Conservation (phyloP, 768 basidiomycete genomes). For the Paxillus involutus region DNA sequence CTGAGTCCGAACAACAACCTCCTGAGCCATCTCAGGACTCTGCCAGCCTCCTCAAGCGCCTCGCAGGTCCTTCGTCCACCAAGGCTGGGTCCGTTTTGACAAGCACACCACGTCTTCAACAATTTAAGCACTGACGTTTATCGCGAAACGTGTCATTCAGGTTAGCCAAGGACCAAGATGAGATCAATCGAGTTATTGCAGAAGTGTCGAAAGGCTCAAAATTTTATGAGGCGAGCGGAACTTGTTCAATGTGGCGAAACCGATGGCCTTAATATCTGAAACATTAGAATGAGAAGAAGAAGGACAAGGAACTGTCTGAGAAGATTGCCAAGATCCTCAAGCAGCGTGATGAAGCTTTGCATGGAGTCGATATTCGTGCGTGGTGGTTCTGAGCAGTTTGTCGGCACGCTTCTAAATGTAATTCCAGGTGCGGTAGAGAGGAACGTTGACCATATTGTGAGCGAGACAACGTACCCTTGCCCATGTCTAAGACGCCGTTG, state of each 20-base stretch:
- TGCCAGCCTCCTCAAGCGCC: constrained; percentile 69
- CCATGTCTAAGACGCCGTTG: not conserved
- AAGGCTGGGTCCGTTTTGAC: constrained; percentile 74
- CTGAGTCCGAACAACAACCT: constrained; percentile 17
- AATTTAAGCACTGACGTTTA: constrained; percentile 9
- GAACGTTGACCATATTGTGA: constrained; percentile 68
- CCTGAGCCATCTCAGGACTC: constrained; percentile 56
- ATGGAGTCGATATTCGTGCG: constrained; percentile 57
- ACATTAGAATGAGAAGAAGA: constrained; percentile 81
- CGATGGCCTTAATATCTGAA: constrained; percentile 1
- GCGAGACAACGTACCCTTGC: constrained; percentile 20
- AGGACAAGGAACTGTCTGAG: constrained; percentile 81
- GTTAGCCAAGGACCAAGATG: constrained; percentile 73
- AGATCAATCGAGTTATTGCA: constrained; percentile 86
- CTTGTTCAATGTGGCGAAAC: not conserved
- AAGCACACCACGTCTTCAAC: not conserved
- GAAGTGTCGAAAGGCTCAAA: constrained; percentile 92
- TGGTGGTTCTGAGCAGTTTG: constrained; percentile 8
- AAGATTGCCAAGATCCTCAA: constrained; percentile 71
- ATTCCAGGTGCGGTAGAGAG: constrained; percentile 57
- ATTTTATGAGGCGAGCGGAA: constrained; percentile 70
- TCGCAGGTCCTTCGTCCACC: constrained; percentile 85
- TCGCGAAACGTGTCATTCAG: constrained; percentile 31
- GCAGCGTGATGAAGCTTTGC: constrained; percentile 57
- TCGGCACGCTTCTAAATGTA: not conserved